These are phyloP conservation scores for Acacia acuminata DNA, from an alignment of 306 rosid species.

Conservation along the genomic window DNA sequence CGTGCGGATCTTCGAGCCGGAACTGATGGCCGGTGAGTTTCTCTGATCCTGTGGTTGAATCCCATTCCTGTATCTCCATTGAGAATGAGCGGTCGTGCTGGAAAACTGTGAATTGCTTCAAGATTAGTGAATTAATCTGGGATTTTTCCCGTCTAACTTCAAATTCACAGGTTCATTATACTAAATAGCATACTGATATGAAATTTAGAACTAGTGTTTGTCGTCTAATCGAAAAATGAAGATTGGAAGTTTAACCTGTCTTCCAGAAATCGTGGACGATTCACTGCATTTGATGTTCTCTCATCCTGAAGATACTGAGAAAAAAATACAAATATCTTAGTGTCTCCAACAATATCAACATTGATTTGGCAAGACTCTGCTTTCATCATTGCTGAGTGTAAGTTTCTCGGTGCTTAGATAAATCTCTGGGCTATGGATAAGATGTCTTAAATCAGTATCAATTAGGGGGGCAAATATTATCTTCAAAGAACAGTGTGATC, in stretches of 20 bases:
- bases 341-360: not conserved
- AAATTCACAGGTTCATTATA: conserved; percentile 8
- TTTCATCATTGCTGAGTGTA: not conserved
- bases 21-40: conserved; percentile 21
- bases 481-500: not conserved
- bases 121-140: not conserved
- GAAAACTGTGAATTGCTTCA: conserved; percentile 43
- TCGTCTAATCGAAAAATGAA: not conserved
- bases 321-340: conserved; percentile 3
- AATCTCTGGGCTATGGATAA: not conserved
- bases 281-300: conserved; percentile 33
- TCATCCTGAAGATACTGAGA: conserved; percentile 46
- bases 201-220: not conserved
- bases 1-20: conserved; percentile 28
- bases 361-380: not conserved
- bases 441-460: not conserved
- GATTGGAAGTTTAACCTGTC: not conserved
- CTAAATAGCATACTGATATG: conserved; percentile 1
- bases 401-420: not conserved
- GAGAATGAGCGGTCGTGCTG: conserved; percentile 20
- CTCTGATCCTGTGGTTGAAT: conserved; percentile 32
- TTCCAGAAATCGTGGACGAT: conserved; percentile 29
- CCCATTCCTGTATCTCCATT: conserved; percentile 31
- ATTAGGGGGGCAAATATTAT: not conserved
- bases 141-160: not conserved